Conservation (phyloP, 2,329 filamentous ascomycete species). For the Podosphaera fusca region DNA sequence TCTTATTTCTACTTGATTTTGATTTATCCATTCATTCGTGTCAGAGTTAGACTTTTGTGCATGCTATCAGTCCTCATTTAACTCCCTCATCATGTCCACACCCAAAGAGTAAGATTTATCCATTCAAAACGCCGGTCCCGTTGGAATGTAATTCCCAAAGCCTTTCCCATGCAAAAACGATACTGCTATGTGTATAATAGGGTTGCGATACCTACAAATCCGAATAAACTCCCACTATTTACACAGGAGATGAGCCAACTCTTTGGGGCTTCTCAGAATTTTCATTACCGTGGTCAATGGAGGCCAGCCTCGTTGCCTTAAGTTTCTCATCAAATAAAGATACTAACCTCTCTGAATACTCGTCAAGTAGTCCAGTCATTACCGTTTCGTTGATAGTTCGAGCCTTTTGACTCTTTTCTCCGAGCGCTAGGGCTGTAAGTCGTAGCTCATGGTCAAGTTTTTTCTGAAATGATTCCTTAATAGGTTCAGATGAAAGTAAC, state of each 20-base stretch:
- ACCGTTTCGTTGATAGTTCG: constrained; percentile 31
- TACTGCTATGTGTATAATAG: not conserved
- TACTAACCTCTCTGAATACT: constrained; percentile 52
- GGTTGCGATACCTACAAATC: not conserved
- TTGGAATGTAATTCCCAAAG: too few species aligned
- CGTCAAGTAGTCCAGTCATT: constrained; percentile 42
- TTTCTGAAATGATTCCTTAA: constrained; percentile 32
- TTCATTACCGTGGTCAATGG: not conserved
- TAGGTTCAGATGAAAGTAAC: constrained; percentile 28
- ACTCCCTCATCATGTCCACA: too few species aligned
- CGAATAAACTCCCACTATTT: not conserved
- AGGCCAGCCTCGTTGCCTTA: constrained; percentile 18
- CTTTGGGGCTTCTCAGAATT: not conserved
- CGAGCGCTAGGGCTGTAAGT: constrained; percentile 34
- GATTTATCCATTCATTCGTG: too few species aligned
- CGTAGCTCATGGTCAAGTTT: constrained; percentile 42
- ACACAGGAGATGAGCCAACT: not conserved
- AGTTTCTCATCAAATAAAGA: constrained; percentile 52
- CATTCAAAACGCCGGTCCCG: too few species aligned
- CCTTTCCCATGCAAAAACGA: not conserved
- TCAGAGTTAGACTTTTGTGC: too few species aligned
- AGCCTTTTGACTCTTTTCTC: constrained; percentile 16
- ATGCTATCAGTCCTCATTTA: too few species aligned
- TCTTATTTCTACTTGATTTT: too few species aligned
- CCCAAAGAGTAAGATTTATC: too few species aligned